phyloP scores from a whole-genome alignment of 2,329 filamentous ascomycete genomes.

The Dothideomycetes sp. region DNA sequence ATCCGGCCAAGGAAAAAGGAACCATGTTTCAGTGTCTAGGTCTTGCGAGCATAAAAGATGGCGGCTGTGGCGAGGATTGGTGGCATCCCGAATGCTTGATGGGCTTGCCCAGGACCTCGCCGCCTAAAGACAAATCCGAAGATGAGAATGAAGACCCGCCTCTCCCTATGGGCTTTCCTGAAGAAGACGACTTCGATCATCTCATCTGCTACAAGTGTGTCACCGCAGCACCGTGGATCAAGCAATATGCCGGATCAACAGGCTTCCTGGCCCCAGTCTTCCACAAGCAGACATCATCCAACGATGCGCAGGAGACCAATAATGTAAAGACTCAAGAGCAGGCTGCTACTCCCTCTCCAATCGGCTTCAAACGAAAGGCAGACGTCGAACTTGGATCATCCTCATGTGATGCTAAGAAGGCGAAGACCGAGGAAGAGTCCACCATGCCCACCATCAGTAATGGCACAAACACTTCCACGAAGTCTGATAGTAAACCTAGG shows the following conservation, averaged over 20 bases:
- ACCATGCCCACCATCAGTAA: not conserved
- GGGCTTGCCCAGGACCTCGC: constrained; percentile 58
- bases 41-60: constrained; percentile 64
- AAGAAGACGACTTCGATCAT: constrained; percentile 78
- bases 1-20: constrained; percentile 78
- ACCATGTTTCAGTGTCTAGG: constrained; percentile 98
- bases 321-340: not conserved
- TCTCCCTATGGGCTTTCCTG: constrained; percentile 74
- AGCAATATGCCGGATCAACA: constrained; percentile 65
- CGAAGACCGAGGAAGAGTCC: not conserved
- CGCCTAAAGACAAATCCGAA: constrained; percentile 10
- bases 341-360: not conserved
- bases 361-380: constrained; percentile 6
- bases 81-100: constrained; percentile 91
- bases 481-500: constrained; percentile 10
- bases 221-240: constrained; percentile 82
- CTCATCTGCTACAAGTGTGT: constrained; percentile 94
- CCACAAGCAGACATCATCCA: not conserved
- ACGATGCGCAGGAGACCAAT: not conserved
- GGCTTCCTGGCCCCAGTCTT: constrained; percentile 70
- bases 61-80: constrained; percentile 95
- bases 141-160: constrained; percentile 44
- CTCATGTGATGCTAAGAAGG: constrained; percentile 2
- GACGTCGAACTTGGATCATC: not conserved
- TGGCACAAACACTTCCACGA: constrained; percentile 11